Evolutionary conservation across 2,329 filamentous ascomycete genomes (phyloP), one percentile per base, ranked within the genome.

Genomic region (Bisporella sp.): DNA sequence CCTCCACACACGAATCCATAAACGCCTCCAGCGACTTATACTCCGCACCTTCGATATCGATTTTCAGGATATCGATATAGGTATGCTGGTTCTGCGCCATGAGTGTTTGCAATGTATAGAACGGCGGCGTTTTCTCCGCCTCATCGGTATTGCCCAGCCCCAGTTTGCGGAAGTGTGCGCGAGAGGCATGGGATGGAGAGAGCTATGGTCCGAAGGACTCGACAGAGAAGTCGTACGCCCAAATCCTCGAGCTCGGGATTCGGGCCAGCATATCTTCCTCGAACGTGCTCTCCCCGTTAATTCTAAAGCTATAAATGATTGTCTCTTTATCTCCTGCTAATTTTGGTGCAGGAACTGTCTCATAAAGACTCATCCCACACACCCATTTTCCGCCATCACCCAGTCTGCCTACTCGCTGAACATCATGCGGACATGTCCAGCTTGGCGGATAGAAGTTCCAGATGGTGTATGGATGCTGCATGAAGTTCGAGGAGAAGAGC

Each of bases 51-150:
- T 71, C 69, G 41, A 71, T 66, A 54, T 71, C 68, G 52, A 71
- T 70, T 57, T 71, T 71, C 37, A 71, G 48, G 21, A 71, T 64
- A 53, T 71, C 69, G 46, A 71, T 64, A 50, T 69, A 69, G 4
- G 62, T 55, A 44, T 71, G 69, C 2, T 64, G 62, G 48, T 71
- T 69, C 56, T 59, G 57, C 35, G 58, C 56, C 67, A 71, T 70
- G 8, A 71, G 52, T 11, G 69, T 64, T n/a, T 57, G 52, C 31
- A 72, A 62, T 29, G 59, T 66, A 48, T 65, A 68, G 52, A 68
- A 67, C 5, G 64, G 66, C 28, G 68, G 68, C 5, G 40, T 53
- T 11, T 47, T 50, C 2, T 31, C 52, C 29, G 42, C 33, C 41
- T 68, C 59, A 13, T 67, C 67, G 41, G 55, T 61, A 2, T 50